phyloP scores from a whole-genome alignment of 257 asterid genomes.

The Solanum pinnatisectum region DNA sequence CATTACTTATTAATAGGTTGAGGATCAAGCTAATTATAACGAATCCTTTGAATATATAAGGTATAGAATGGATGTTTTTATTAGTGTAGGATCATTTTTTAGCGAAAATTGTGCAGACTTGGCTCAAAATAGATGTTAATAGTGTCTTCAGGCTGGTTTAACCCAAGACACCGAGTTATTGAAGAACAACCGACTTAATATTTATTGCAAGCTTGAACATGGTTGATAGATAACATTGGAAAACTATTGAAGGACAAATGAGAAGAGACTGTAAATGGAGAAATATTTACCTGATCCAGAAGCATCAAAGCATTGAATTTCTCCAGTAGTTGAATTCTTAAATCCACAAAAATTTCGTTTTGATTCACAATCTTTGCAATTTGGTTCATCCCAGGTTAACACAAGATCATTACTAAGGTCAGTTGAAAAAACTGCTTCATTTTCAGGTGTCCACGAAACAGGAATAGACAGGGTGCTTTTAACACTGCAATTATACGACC shows the following conservation, averaged over 20 bases:
- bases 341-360: slow-evolving; percentile 18
- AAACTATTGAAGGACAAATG: not conserved
- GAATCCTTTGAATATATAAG: not conserved
- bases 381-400: slow-evolving; percentile 31
- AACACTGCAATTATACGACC: slow-evolving; percentile 17
- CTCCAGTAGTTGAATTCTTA: not conserved
- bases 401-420: slow-evolving; percentile 17
- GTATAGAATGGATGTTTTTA: not conserved
- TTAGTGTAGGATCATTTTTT: not conserved
- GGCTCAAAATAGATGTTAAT: not conserved
- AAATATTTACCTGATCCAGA: slow-evolving; percentile 15
- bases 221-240: not conserved
- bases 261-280: not conserved
- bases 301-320: slow-evolving; percentile 8
- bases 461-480: slow-evolving; percentile 28
- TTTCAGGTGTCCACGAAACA: slow-evolving; percentile 19
- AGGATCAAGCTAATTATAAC: not conserved
- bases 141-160: not conserved
- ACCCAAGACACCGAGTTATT: not conserved
- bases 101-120: not conserved
- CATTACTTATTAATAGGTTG: not conserved
- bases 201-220: not conserved
- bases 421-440: slow-evolving; percentile 7
- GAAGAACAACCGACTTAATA: not conserved
- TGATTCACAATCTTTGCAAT: slow-evolving; percentile 26